A percentile compares a stretch with the other conserved stretches of the same genome.
These are phyloP conservation scores for Backusella australiensis DNA, from an alignment of 192 early-diverging fungal species.

Conservation along the genomic window DNA sequence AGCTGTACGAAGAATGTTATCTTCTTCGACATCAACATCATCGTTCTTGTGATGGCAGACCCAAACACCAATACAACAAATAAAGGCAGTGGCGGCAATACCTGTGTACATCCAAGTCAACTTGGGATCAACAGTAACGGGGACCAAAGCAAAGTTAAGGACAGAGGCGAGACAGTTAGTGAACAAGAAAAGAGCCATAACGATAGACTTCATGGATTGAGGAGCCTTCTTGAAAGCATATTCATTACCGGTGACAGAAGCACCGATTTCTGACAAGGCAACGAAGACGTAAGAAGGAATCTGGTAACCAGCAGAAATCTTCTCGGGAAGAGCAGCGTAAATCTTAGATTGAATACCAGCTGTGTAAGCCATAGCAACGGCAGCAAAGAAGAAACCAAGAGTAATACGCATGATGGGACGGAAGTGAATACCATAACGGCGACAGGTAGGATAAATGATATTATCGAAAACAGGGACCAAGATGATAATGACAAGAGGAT, in stretches of 20 bases:
- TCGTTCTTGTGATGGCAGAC: conserved; percentile 55
- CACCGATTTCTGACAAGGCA: conserved; percentile 66
- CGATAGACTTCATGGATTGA: conserved; percentile 62
- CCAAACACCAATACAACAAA: conserved; percentile 43
- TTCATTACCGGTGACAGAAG: conserved; percentile 66
- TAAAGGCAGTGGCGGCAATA: conserved; percentile 34
- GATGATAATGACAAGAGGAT: conserved; percentile 64
- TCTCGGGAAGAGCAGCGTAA: conserved; percentile 55
- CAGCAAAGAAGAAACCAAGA: conserved; percentile 62
- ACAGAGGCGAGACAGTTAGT: conserved; percentile 52
- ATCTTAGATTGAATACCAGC: conserved; percentile 62
- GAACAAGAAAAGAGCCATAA: conserved; percentile 67
- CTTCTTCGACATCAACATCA: conserved; percentile 31
- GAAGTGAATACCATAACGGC: conserved; percentile 47
- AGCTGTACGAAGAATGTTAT: conserved; percentile 28
- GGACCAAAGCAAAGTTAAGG: conserved; percentile 57
- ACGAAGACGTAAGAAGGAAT: conserved; percentile 60
- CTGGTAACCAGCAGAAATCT: conserved; percentile 57
- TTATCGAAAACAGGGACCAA: conserved; percentile 69
- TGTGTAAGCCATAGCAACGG: conserved; percentile 57
- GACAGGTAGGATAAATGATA: conserved; percentile 57
- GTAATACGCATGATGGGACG: conserved; percentile 64
- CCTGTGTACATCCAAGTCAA: conserved; percentile 61
- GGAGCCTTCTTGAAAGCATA: conserved; percentile 68
- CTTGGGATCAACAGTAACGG: conserved; percentile 56